A percentile compares a stretch with the other conserved stretches of the same genome.
Evolutionary conservation across 352 stramenopile genomes (phyloP).

Genomic region (Pythium sp.): DNA sequence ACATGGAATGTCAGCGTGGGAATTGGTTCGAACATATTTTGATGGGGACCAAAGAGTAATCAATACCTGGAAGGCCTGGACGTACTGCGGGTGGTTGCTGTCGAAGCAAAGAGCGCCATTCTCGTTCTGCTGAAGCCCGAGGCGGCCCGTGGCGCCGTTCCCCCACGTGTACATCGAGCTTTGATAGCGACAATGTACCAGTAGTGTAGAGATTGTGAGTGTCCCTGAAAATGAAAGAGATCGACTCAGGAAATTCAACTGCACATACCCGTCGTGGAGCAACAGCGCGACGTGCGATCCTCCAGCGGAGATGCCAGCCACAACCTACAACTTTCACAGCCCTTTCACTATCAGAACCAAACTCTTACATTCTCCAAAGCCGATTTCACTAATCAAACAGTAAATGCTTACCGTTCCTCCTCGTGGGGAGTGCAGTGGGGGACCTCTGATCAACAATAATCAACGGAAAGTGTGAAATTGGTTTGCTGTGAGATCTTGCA

Average conservation of each 20-base stretch:
- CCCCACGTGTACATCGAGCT: constrained; percentile 91
- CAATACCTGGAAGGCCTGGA: constrained; percentile 49
- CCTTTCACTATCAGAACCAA: background rate
- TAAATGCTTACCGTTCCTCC: constrained; percentile 36
- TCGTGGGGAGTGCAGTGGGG: constrained; percentile 56
- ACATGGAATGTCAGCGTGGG: background rate
- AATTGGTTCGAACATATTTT: background rate
- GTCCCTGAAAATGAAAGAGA: no score
- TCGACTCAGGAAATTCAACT: no score
- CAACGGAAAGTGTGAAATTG: background rate
- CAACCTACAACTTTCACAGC: constrained; percentile 29
- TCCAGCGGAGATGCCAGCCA: constrained; percentile 69
- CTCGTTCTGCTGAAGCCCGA: constrained; percentile 69
- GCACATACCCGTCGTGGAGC: constrained; percentile 68
- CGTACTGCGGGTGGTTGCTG: constrained; percentile 48
- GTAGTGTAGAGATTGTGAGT: no score
- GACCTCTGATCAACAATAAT: constrained; percentile 30
- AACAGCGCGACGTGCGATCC: constrained; percentile 80
- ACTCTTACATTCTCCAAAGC: background rate
- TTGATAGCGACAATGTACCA: background rate
- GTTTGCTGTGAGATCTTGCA: background rate
- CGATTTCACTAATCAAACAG: background rate
- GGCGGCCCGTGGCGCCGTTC: constrained; percentile 70
- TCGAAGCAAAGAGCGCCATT: constrained; percentile 61
- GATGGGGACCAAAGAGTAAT: no score